phyloP scores from a whole-genome alignment of 106 monocot genomes.

The Alisma plantagoaquatica region DNA sequence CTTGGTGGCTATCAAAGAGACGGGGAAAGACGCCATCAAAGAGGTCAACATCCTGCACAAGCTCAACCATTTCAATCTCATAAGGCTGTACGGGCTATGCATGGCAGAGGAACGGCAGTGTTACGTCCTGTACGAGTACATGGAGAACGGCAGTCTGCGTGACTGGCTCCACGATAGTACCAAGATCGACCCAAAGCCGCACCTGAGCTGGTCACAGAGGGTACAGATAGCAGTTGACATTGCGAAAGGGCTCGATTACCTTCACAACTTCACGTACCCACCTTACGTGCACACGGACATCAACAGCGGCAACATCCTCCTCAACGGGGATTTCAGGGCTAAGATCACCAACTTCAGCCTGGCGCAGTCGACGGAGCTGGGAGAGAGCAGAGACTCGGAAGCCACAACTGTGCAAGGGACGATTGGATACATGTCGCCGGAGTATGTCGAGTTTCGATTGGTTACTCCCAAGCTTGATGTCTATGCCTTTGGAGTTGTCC shows the following conservation, averaged over 20 bases:
- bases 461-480: conserved; percentile 29
- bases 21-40: conserved; percentile 5
- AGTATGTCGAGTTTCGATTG: conserved; percentile 16
- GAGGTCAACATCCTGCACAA: conserved; percentile 23
- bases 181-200: no score
- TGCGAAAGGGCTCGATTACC: conserved; percentile 31
- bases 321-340: conserved; percentile 16
- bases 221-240: conserved; percentile 31
- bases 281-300: conserved; percentile 28
- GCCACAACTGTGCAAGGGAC: conserved; percentile 13
- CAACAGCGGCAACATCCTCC: conserved; percentile 28
- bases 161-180: conserved; percentile 17
- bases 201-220: conserved; percentile 7
- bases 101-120: conserved; percentile 5
- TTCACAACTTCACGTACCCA: conserved; percentile 23
- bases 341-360: conserved; percentile 35
- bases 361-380: conserved; percentile 7
- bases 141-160: conserved; percentile 21
- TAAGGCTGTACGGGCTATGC: conserved; percentile 12
- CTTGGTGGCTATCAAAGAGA: conserved; percentile 14
- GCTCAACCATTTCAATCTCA: conserved; percentile 29
- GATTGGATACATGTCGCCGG: conserved; percentile 21
- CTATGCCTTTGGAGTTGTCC: no score
- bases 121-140: conserved; percentile 20
- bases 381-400: not conserved